phyloP scores from a whole-genome alignment of 2,329 filamentous ascomycete species.

The Penicillium sclerotiorum region DNA sequence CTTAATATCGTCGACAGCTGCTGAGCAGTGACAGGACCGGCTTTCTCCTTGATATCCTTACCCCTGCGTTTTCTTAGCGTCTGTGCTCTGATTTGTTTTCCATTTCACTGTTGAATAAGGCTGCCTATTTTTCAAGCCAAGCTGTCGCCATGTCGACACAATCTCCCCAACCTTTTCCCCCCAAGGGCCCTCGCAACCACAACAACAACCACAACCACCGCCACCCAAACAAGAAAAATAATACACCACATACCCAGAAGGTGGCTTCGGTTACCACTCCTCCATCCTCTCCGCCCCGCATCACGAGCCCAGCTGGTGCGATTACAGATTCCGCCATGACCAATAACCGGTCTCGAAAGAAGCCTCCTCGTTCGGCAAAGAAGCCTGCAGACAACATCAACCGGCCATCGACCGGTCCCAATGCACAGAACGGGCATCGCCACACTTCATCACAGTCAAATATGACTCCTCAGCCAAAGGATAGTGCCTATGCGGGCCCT shows the following conservation, averaged over 20 bases:
- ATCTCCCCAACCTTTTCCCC: slow-evolving; percentile 39
- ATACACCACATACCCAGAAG: slow-evolving; percentile 36
- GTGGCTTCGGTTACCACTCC: slow-evolving; percentile 34
- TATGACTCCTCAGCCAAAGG: slow-evolving; percentile 44
- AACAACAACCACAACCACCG: slow-evolving; percentile 19
- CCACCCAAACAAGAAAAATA: slow-evolving; percentile 39
- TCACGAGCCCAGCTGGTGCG: slow-evolving; percentile 34
- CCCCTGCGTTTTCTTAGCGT: slow-evolving; percentile 25
- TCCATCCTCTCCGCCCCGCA: slow-evolving; percentile 40
- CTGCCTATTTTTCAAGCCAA: slow-evolving; percentile 56
- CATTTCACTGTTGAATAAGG: slow-evolving; percentile 35
- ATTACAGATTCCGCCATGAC: slow-evolving; percentile 32
- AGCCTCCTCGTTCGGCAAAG: slow-evolving; percentile 38
- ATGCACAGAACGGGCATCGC: slow-evolving; percentile 22
- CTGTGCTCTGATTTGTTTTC: slow-evolving; percentile 17
- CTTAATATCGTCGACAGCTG: slow-evolving; percentile 34
- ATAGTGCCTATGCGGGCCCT: slow-evolving; percentile 74
- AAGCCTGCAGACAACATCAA: slow-evolving; percentile 34
- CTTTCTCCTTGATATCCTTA: slow-evolving; percentile 24
- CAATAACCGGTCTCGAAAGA: slow-evolving; percentile 39
- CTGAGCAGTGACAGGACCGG: slow-evolving; percentile 35
- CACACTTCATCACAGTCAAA: slow-evolving; percentile 39
- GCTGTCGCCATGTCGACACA: slow-evolving; percentile 50
- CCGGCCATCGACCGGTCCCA: slow-evolving; percentile 27
- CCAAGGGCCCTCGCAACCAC: slow-evolving; percentile 41